Evolutionary conservation across 164 flowering plant genomes (phyloP), one percentile per base, ranked within the genome.

Genomic region (Nymphaea thermarum): DNA sequence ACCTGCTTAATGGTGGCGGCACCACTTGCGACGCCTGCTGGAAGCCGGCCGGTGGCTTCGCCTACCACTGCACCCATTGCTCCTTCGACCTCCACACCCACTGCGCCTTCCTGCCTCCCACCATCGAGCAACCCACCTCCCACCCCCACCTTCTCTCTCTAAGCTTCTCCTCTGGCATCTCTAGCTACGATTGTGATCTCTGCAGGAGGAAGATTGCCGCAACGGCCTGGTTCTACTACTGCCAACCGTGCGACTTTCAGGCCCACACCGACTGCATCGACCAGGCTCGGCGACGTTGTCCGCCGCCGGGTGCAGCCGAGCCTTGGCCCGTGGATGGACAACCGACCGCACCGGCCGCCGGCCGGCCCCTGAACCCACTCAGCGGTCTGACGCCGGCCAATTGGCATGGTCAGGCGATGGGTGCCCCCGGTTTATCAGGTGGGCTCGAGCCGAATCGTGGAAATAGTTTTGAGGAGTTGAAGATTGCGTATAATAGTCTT

Each of bases 1-100:
- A 45, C 53, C 53, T 45, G 5, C 10, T 10, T 10, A 78, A 80
- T 74, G 77, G 79, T 0, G 75, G 68, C 4, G 80, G 84, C 64
- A 16, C 69, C 63, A 81, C 77, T 70, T 44, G 51, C 61, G 80
- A 85, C 63, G 82, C 77, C 63, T 82, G 82, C 1, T 84, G 85
- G 42, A 72, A 76, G 5, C 72, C 67, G 14, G 71, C 85, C 3
- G 65, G 67, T 25, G 55, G 14, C 18, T 62, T 62, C 71, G 17
- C 65, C 65, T 62, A 15, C 65, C 65, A 44, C 57, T 68, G 71
- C 43, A 10, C n/a, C 42, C 12, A 44, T 3, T 68, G 71, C 55
- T 17, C 60, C 7, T 62, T 68, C 65, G 71, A 68, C 10, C 55
- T 68, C 65, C 71, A 68, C 8, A 43, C 18, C n/a, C 57, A 3